Evolutionary conservation across 805 yeast species (phyloP).

Genomic region (Spathaspora sp.): DNA sequence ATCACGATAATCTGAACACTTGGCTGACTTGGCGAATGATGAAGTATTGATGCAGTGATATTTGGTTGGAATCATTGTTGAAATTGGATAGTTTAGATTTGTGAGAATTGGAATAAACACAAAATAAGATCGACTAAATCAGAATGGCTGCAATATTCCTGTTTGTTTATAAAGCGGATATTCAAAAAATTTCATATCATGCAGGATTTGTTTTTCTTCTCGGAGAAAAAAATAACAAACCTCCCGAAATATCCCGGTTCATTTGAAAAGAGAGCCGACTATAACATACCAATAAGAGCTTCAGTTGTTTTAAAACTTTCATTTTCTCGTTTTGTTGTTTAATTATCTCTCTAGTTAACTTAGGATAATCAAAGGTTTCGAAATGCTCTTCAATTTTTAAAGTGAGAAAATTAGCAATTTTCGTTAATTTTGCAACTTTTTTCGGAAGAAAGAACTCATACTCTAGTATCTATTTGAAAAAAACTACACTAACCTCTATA

Average conservation of each 20-base stretch:
- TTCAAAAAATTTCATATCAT: not conserved
- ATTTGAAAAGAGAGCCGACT: too few species aligned
- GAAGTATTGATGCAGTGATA: too few species aligned
- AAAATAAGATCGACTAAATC: too few species aligned
- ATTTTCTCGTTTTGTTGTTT: not conserved
- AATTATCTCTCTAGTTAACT: not conserved
- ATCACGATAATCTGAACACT: too few species aligned
- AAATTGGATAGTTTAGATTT: not conserved
- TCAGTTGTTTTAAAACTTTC: too few species aligned
- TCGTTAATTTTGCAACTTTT: not conserved
- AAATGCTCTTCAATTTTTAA: too few species aligned
- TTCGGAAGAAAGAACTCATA: not conserved
- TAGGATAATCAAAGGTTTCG: not conserved
- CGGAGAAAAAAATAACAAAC: not conserved
- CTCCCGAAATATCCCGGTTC: not conserved
- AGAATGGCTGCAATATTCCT: too few species aligned
- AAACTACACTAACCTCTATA: too few species aligned
- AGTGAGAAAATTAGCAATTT: too few species aligned
- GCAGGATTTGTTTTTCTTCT: not conserved
- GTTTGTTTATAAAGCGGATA: not conserved
- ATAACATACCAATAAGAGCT: too few species aligned
- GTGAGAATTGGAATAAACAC: not conserved
- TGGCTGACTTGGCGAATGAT: too few species aligned
- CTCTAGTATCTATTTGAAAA: not conserved
- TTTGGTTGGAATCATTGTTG: too few species aligned